phyloP scores from a whole-genome alignment of 257 asterid species.

The Craterostigma plantagineum region DNA sequence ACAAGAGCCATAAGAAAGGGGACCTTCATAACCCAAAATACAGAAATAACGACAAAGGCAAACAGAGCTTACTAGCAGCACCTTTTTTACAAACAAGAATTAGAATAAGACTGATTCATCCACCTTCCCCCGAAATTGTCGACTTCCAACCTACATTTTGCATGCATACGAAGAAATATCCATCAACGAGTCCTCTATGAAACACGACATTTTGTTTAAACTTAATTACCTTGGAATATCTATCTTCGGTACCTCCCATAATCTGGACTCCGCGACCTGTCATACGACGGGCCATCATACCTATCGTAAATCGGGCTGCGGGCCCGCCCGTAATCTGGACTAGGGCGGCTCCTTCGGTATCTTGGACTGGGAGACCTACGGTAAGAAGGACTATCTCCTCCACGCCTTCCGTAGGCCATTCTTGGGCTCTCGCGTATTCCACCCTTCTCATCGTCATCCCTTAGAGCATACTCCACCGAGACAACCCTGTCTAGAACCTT shows the following conservation, averaged over 20 bases:
- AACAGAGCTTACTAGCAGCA: too few relatives aligned
- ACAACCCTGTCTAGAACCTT: constrained; percentile 77
- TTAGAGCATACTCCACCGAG: constrained; percentile 86
- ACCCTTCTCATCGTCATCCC: constrained; percentile 73
- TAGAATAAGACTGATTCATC: too few relatives aligned
- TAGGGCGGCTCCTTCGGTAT: constrained; percentile 38
- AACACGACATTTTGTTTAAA: too few relatives aligned
- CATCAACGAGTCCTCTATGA: too few relatives aligned
- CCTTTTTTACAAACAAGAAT: too few relatives aligned
- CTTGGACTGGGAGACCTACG: constrained; percentile 62
- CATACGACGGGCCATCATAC: constrained; percentile 37
- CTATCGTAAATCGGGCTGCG: constrained; percentile 55
- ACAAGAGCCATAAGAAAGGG: too few relatives aligned
- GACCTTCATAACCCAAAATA: too few relatives aligned
- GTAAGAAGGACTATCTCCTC: constrained; percentile 24
- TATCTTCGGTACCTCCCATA: constrained; percentile 59
- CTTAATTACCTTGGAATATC: background rate
- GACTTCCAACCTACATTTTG: too few relatives aligned
- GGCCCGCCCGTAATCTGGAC: constrained; percentile 69
- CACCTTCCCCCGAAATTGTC: too few relatives aligned
- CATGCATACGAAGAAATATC: too few relatives aligned
- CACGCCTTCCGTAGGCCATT: constrained; percentile 40
- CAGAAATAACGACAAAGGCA: too few relatives aligned
- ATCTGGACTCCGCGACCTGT: constrained; percentile 50
- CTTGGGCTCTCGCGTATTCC: constrained; percentile 42